Evolutionary conservation across 2,329 filamentous ascomycete genomes (phyloP).

Genomic region (Ramularia endophylla): DNA sequence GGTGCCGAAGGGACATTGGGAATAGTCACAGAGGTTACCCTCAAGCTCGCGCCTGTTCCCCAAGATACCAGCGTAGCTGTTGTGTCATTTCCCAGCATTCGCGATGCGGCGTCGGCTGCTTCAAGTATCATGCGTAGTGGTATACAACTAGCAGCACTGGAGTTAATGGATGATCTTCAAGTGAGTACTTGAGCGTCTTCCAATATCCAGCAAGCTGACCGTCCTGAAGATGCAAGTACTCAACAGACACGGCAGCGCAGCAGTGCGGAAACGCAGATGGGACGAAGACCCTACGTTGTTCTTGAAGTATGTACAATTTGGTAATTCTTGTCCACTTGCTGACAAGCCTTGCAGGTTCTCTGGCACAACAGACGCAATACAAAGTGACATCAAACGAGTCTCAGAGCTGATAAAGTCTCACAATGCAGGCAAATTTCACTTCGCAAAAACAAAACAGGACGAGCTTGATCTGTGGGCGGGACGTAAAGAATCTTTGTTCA

Average conservation of each 20-base stretch:
- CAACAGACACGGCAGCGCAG: conserved; percentile 54
- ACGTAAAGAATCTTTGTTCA: conserved; percentile 56
- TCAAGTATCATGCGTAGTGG: conserved; percentile 70
- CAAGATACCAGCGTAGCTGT: conserved; percentile 73
- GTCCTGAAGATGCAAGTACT: conserved; percentile 62
- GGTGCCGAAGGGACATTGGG: conserved; percentile 78
- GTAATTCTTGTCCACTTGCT: background rate
- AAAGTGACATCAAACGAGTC: conserved; percentile 68
- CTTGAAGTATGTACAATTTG: conserved; percentile 39
- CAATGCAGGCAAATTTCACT: conserved; percentile 14
- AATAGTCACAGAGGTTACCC: conserved; percentile 73
- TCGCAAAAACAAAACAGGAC: conserved; percentile 17
- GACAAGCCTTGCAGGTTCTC: conserved; percentile 57
- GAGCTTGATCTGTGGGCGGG: conserved; percentile 49
- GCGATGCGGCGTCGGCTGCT: conserved; percentile 68
- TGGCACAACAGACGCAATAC: conserved; percentile 68
- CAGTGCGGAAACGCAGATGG: conserved; percentile 66
- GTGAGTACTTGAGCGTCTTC: conserved; percentile 1
- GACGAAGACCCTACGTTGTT: conserved; percentile 72
- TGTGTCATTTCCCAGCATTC: conserved; percentile 70
- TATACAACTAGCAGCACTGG: conserved; percentile 69
- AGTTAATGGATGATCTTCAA: conserved; percentile 83
- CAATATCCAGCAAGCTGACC: background rate
- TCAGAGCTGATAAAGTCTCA: conserved; percentile 55
- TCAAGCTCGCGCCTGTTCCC: conserved; percentile 72